Conservation (phyloP, 192 early-diverging fungal genomes). For the Coemansia sp. region DNA sequence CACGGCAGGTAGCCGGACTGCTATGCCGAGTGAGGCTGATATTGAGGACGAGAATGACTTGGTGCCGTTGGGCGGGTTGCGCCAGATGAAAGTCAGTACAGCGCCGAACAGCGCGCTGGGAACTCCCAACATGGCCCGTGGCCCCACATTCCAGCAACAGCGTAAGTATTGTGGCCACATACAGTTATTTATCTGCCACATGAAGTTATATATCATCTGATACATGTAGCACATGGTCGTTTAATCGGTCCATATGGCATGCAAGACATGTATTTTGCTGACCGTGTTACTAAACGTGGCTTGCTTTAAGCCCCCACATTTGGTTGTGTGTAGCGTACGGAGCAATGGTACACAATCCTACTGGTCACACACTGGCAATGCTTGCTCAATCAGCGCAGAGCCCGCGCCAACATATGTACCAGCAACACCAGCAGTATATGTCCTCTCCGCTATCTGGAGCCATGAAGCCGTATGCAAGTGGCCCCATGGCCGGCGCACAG, state of each 20-base stretch:
- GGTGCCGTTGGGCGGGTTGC: constrained; percentile 40
- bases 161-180: too few relatives aligned
- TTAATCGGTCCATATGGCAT: not conserved
- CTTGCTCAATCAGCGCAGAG: not conserved
- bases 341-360: not conserved
- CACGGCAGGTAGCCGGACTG: constrained; percentile 11
- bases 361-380: constrained; percentile 9
- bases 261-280: not conserved
- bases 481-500: not conserved
- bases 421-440: constrained; percentile 5
- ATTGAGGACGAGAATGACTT: constrained; percentile 31
- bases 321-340: not conserved
- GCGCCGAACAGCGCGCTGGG: not conserved
- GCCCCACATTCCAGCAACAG: not conserved
- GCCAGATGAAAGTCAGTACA: constrained; percentile 7
- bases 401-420: constrained; percentile 2
- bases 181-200: too few relatives aligned
- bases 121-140: not conserved
- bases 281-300: too few relatives aligned
- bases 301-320: not conserved
- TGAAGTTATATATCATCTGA: not conserved
- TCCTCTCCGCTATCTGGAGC: not conserved
- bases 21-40: not conserved
- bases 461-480: constrained; percentile 3
- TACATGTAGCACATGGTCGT: not conserved